Evolutionary conservation across 176 grass and related monocot genomes (phyloP).

Genomic region (Triticum dicoccoides): DNA sequence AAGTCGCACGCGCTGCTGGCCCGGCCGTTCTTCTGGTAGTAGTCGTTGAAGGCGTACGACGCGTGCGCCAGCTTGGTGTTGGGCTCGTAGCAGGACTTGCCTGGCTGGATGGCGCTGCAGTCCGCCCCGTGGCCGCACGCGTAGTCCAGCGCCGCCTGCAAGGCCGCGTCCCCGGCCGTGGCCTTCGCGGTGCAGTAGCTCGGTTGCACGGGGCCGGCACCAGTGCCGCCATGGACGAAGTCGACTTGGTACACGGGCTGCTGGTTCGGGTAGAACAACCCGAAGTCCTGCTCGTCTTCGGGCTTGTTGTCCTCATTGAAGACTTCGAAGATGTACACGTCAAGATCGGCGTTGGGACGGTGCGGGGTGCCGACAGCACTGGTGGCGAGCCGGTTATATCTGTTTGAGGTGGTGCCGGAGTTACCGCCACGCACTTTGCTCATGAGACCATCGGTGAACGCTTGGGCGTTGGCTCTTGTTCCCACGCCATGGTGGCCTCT

Average conservation of each 20-base stretch:
- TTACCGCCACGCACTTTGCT: slow-evolving; percentile 10
- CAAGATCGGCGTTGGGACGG: slow-evolving; percentile 31
- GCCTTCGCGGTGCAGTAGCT: slow-evolving; percentile 56
- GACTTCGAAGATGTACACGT: slow-evolving; percentile 65
- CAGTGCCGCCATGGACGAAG: not conserved
- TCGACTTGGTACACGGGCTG: slow-evolving; percentile 53
- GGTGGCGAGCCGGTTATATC: not conserved
- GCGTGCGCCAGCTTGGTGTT: slow-evolving; percentile 56
- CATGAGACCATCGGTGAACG: slow-evolving; percentile 50
- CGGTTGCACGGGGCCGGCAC: not conserved
- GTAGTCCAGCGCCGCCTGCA: slow-evolving; percentile 57
- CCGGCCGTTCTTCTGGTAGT: slow-evolving; percentile 36
- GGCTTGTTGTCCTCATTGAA: slow-evolving; percentile 73
- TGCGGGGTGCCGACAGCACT: slow-evolving; percentile 23
- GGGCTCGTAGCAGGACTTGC: slow-evolving; percentile 43
- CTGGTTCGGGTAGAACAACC: slow-evolving; percentile 57
- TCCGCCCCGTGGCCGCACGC: slow-evolving; percentile 66
- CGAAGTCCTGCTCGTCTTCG: slow-evolving; percentile 48
- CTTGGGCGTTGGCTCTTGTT: slow-evolving; percentile 11
- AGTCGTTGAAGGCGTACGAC: slow-evolving; percentile 47
- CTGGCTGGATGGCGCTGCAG: slow-evolving; percentile 58
- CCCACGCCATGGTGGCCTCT: too few relatives aligned
- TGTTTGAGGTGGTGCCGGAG: slow-evolving; percentile 34
- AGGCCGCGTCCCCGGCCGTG: slow-evolving; percentile 10
- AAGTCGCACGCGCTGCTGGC: slow-evolving; percentile 43